These are phyloP conservation scores for Termitomyces sp. DNA, from an alignment of 768 basidiomycete genomes.

Conservation along the genomic window DNA sequence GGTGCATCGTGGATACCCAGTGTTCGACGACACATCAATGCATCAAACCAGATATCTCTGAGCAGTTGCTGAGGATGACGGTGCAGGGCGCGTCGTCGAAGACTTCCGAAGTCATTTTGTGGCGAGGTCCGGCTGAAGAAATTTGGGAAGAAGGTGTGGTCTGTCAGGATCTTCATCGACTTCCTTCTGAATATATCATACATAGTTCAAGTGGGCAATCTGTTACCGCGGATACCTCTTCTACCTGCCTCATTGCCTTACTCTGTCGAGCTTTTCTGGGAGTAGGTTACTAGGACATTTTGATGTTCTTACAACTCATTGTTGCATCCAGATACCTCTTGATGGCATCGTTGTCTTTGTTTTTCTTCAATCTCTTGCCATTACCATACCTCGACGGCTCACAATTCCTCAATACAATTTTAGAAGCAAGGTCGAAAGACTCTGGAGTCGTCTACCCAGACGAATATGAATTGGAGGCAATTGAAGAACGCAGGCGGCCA, in stretches of 20 bases:
- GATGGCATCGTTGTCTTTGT: constrained; percentile 72
- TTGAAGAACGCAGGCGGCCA: constrained; percentile 9
- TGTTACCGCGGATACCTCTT: constrained; percentile 37
- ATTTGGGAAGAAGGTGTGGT: constrained; percentile 59
- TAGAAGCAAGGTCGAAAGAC: constrained; percentile 11
- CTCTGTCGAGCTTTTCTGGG: constrained; percentile 37
- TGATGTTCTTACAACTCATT: neutral
- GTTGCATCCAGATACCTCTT: constrained; percentile 45
- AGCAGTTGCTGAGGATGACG: constrained; percentile 53
- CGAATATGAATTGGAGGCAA: constrained; percentile 29
- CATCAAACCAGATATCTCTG: constrained; percentile 42
- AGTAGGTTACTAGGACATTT: constrained; percentile 38
- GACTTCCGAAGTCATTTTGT: constrained; percentile 47
- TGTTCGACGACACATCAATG: constrained; percentile 36
- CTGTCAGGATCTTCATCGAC: neutral
- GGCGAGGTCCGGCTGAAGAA: constrained; percentile 67
- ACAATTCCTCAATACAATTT: constrained; percentile 39
- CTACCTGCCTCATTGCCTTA: constrained; percentile 39
- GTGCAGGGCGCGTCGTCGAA: constrained; percentile 22
- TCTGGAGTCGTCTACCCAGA: constrained; percentile 1
- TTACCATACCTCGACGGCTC: constrained; percentile 68
- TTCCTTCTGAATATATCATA: constrained; percentile 19
- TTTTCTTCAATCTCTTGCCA: constrained; percentile 79
- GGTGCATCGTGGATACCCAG: constrained; percentile 36
- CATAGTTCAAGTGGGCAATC: constrained; percentile 48